Evolutionary conservation across 2,329 filamentous ascomycete species (phyloP).

Genomic region (Aspergillus clavatus): DNA sequence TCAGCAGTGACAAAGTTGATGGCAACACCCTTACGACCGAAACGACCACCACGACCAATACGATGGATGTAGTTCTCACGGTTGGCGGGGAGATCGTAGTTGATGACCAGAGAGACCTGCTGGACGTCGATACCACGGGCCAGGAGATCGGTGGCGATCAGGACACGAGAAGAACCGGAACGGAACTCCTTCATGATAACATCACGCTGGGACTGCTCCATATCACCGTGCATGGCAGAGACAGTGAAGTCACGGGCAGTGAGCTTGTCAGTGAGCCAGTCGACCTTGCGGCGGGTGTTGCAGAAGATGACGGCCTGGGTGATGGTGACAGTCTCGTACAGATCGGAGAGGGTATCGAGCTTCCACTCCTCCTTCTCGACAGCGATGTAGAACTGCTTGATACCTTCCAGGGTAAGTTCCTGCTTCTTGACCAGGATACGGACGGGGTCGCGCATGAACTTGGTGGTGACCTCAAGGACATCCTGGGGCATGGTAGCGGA

Average conservation of each 20-base stretch:
- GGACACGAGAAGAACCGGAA: conserved; percentile 93
- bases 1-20: conserved; percentile 99
- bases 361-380: conserved; percentile 99
- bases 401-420: conserved; percentile 98
- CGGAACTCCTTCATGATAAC: conserved; percentile 99
- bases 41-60: conserved; percentile 98
- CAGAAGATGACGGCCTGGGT: conserved; percentile 99
- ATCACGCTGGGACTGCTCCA: conserved; percentile 97
- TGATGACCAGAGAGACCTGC: conserved; percentile 99
- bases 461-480: conserved; percentile 97
- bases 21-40: conserved; percentile 99
- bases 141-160: conserved; percentile 95
- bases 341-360: conserved; percentile 94
- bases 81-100: conserved; percentile 98
- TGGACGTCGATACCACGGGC: conserved; percentile 99
- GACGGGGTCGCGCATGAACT: conserved; percentile 99
- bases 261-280: conserved; percentile 99
- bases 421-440: conserved; percentile 99
- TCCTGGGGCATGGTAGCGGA: conserved; percentile 99
- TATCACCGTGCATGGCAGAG: conserved; percentile 99
- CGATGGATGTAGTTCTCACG: conserved; percentile 99
- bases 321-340: conserved; percentile 99
- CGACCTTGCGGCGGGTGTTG: conserved; percentile 99
- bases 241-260: conserved; percentile 98
- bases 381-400: conserved; percentile 99